Evolutionary conservation across 768 basidiomycete species (phyloP).

Genomic region (Candolleomyces eurysporus): DNA sequence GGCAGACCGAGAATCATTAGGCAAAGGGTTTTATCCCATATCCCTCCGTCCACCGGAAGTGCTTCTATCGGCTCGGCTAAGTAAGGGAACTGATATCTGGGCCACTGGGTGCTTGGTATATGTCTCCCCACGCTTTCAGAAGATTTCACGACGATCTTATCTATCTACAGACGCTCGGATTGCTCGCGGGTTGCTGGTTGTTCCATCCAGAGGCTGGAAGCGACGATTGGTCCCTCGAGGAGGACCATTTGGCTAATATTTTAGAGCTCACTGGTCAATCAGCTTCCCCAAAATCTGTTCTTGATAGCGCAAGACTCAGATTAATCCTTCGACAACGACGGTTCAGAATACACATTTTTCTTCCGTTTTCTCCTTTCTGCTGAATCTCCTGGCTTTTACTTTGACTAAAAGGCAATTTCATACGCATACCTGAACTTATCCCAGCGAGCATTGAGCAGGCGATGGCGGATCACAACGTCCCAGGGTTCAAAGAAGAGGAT

Average conservation of each 20-base stretch:
- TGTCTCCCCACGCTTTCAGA: not conserved
- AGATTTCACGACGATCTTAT: not conserved
- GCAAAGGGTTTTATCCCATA: conserved; percentile 3
- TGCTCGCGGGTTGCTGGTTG: conserved; percentile 13
- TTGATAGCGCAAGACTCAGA: not conserved
- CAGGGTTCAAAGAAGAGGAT: conserved; percentile 8
- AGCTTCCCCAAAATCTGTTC: not conserved
- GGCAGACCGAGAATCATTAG: not conserved
- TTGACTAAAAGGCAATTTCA: not conserved
- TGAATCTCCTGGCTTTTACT: not conserved
- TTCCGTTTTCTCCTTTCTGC: not conserved
- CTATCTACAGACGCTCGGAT: conserved; percentile 13
- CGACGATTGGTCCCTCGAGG: not conserved
- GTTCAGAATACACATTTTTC: not conserved
- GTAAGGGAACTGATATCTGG: not conserved
- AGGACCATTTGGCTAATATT: not conserved
- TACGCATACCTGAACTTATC: not conserved
- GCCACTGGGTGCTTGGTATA: not conserved
- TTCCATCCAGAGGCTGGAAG: conserved; percentile 9
- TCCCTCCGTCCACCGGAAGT: not conserved
- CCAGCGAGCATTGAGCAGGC: not conserved
- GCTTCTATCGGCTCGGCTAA: not conserved
- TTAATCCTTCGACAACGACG: not conserved
- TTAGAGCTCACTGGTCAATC: not conserved
- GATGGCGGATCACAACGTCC: not conserved